Percentiles rank a stretch among this genome's conserved stretches.
Conservation (phyloP, 2,329 filamentous ascomycete species). For the Phyllosticta paracitricarpa region DNA sequence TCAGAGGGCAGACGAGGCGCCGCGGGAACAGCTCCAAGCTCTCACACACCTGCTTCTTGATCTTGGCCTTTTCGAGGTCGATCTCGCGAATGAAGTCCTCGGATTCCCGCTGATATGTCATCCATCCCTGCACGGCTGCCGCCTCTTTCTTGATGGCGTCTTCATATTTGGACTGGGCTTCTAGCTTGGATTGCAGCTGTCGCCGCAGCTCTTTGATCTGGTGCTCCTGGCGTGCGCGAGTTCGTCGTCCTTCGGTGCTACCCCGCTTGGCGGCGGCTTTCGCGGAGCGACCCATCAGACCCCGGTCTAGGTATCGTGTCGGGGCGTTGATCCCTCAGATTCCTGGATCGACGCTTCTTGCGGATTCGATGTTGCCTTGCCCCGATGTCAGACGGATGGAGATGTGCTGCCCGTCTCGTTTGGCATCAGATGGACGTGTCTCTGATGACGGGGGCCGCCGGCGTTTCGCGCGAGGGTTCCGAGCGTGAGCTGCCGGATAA, state of each 20-base stretch:
- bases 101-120: slow-evolving; percentile 1
- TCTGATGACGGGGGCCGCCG: neutral
- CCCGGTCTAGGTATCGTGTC: neutral
- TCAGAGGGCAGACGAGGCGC: slow-evolving; percentile 3
- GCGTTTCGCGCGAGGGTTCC: neutral
- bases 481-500: neutral
- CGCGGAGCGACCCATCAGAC: neutral
- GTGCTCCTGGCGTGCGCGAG: neutral
- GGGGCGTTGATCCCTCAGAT: neutral
- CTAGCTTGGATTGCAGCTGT: neutral
- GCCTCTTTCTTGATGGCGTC: neutral
- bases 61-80: slow-evolving; percentile 3
- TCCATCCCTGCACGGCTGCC: slow-evolving; percentile 1
- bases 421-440: neutral
- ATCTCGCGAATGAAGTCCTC: slow-evolving; percentile 7
- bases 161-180: neutral
- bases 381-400: neutral
- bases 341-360: neutral
- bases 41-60: slow-evolving; percentile 9
- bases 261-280: neutral
- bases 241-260: neutral
- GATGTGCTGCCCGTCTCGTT: neutral
- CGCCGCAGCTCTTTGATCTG: neutral
- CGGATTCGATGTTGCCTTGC: neutral
- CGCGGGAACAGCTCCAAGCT: slow-evolving; percentile 4